These are phyloP conservation scores for Haplographium delicatum DNA, from an alignment of 495 filamentous ascomycete genomes.

Conservation along the genomic window DNA sequence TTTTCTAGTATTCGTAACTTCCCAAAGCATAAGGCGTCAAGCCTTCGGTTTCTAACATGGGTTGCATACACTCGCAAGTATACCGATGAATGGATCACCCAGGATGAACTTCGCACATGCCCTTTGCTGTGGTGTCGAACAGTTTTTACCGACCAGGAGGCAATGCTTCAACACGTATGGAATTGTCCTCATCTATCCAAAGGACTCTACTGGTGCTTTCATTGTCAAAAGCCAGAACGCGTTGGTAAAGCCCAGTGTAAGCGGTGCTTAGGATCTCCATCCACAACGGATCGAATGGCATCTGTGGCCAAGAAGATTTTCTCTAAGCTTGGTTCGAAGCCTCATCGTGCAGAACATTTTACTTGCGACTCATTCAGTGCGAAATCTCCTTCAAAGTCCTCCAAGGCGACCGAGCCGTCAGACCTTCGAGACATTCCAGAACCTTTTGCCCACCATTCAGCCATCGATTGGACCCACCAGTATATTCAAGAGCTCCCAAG, in stretches of 20 bases:
- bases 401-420: not conserved
- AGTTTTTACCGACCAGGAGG: constrained; percentile 19
- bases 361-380: not conserved
- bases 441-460: not conserved
- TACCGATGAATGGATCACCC: constrained; percentile 19
- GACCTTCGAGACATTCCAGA: not conserved
- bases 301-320: constrained; percentile 26
- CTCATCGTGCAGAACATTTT: constrained; percentile 4
- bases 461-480: constrained; percentile 4
- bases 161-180: constrained; percentile 25
- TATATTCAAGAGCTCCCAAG: constrained; percentile 13
- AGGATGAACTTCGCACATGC: constrained; percentile 23
- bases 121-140: constrained; percentile 24
- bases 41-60: constrained; percentile 25
- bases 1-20: constrained; percentile 19
- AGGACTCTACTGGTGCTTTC: constrained; percentile 26
- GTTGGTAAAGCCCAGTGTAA: constrained; percentile 23
- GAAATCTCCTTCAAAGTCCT: constrained; percentile 2
- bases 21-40: constrained; percentile 24
- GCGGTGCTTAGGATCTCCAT: constrained; percentile 18
- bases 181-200: constrained; percentile 22
- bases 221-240: constrained; percentile 23
- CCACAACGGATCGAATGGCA: constrained; percentile 18
- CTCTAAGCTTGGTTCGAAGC: constrained; percentile 19
- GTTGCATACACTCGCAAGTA: constrained; percentile 26